A percentile compares a stretch with the other conserved stretches of the same genome.
phyloP scores from a whole-genome alignment of 306 rosid genomes.

The Trifolium subterraneum region DNA sequence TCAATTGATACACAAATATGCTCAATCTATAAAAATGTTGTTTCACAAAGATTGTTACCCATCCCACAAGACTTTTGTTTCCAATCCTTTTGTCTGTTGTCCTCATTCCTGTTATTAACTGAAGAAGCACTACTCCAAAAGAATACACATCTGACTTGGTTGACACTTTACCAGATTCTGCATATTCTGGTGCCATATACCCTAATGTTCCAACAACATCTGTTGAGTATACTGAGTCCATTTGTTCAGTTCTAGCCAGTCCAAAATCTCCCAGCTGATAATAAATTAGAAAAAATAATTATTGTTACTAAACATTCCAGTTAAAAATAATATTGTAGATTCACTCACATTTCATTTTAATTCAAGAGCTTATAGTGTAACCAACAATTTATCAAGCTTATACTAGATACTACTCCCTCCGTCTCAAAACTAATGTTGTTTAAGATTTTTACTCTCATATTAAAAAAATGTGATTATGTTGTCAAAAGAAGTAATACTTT shows the following conservation, averaged over 20 bases:
- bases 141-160: slow-evolving; percentile 85
- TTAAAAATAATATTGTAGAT: background rate
- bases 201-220: slow-evolving; percentile 73
- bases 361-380: too few species aligned
- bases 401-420: too few species aligned
- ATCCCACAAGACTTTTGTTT: slow-evolving; percentile 77
- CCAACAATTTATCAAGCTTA: too few species aligned
- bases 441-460: too few species aligned
- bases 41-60: slow-evolving; percentile 59
- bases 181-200: slow-evolving; percentile 88
- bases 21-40: background rate
- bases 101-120: slow-evolving; percentile 75
- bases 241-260: slow-evolving; percentile 60
- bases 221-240: slow-evolving; percentile 47
- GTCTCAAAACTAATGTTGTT: too few species aligned
- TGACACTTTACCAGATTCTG: slow-evolving; percentile 73
- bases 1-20: too few species aligned
- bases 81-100: slow-evolving; percentile 68
- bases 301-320: slow-evolving; percentile 26
- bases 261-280: slow-evolving; percentile 87
- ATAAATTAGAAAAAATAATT: background rate
- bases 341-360: too few species aligned
- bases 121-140: slow-evolving; percentile 75
- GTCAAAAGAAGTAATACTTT: too few species aligned
- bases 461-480: too few species aligned